Evolutionary conservation across 2,329 filamentous ascomycete species (phyloP).

Genomic region (Stromatinia cepivora): DNA sequence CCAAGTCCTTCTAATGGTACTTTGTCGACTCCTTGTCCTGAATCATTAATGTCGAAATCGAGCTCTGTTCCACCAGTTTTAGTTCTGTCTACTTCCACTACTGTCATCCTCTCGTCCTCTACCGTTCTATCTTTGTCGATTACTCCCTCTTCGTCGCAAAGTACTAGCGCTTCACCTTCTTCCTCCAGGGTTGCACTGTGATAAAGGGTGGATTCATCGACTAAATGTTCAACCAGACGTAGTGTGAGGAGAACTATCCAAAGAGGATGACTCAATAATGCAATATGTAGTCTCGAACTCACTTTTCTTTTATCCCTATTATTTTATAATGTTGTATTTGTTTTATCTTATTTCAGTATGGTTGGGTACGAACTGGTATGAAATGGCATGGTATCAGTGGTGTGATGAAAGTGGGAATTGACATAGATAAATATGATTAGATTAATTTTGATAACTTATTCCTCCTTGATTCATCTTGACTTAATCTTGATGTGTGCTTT

Average conservation of each 20-base stretch:
- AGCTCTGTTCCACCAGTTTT: background rate
- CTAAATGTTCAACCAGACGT: background rate
- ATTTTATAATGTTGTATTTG: background rate
- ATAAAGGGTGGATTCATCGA: background rate
- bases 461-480: background rate
- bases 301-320: background rate
- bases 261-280: background rate
- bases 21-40: background rate
- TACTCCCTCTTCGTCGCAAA: background rate
- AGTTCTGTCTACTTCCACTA: background rate
- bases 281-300: background rate
- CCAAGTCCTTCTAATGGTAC: background rate
- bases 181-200: background rate
- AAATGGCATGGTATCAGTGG: background rate
- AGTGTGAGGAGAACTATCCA: no score
- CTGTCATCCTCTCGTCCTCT: background rate
- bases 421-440: slow-evolving; percentile 12
- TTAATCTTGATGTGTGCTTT: background rate
- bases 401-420: background rate
- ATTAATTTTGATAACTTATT: background rate
- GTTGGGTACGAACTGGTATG: background rate
- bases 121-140: background rate
- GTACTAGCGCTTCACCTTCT: no score
- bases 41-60: background rate
- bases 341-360: background rate